Conservation (phyloP, 1,139 yeast species). For the Diutina siamensis region DNA sequence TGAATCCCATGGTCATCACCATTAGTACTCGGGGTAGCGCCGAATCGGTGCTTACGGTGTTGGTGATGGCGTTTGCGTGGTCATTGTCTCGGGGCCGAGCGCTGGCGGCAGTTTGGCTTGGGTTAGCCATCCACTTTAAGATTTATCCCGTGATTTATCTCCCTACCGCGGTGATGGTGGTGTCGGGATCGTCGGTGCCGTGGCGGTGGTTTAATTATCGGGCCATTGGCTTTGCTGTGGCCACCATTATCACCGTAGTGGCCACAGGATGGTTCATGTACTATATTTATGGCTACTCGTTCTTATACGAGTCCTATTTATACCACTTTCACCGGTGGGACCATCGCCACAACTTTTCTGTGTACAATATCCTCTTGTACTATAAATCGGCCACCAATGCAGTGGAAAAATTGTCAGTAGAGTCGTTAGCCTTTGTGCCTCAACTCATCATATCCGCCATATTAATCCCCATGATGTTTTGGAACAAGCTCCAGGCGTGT, state of each 20-base stretch:
- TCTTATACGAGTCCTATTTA: slow-evolving; percentile 65
- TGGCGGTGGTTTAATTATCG: slow-evolving; percentile 28
- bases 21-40: slow-evolving; percentile 91
- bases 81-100: slow-evolving; percentile 20
- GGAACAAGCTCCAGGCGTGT: slow-evolving; percentile 46
- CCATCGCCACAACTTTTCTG: slow-evolving; percentile 89
- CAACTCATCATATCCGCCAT: slow-evolving; percentile 55
- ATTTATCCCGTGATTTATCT: slow-evolving; percentile 82
- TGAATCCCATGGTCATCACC: slow-evolving; percentile 92
- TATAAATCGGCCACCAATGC: slow-evolving; percentile 34
- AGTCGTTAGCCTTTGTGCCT: slow-evolving; percentile 66
- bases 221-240: slow-evolving; percentile 34
- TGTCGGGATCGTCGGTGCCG: slow-evolving; percentile 14
- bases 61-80: slow-evolving; percentile 54
- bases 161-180: slow-evolving; percentile 35
- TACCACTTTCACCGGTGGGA: slow-evolving; percentile 79
- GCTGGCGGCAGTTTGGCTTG: slow-evolving; percentile 54
- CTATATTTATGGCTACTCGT: slow-evolving; percentile 58
- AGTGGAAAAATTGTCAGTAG: slow-evolving; percentile 12
- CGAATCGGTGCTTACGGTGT: slow-evolving; percentile 76
- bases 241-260: slow-evolving; percentile 31
- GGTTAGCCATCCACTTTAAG: slow-evolving; percentile 80
- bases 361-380: slow-evolving; percentile 72
- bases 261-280: slow-evolving; percentile 50
- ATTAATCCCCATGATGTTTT: slow-evolving; percentile 44